phyloP scores from a whole-genome alignment of 1,139 yeast species.

The Sporopachydermia cereana region DNA sequence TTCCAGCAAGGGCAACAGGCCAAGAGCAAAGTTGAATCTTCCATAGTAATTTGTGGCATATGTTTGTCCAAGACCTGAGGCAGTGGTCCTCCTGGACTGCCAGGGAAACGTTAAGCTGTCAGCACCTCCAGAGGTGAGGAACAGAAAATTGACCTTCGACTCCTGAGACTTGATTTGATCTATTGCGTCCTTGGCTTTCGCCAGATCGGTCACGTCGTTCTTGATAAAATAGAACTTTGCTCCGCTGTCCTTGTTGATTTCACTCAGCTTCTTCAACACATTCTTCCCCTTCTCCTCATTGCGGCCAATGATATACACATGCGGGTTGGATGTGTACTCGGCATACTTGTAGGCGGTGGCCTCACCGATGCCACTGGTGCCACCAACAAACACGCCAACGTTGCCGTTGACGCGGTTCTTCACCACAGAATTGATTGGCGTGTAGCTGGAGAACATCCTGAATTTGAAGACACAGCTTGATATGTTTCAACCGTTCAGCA shows the following conservation, averaged over 20 bases:
- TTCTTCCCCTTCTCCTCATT: constrained; percentile 16
- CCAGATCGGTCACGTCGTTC: constrained; percentile 17
- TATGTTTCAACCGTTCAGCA: too few species aligned
- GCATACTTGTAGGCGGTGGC: constrained; percentile 21
- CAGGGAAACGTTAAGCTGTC: neutral
- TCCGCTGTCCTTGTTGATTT: constrained; percentile 14
- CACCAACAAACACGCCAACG: constrained; percentile 24
- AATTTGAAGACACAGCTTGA: neutral
- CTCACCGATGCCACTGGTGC: constrained; percentile 23
- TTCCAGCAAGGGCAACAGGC: constrained; percentile 17
- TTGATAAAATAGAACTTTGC: constrained; percentile 17
- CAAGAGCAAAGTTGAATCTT: constrained; percentile 18
- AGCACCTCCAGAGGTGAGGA: constrained; percentile 18
- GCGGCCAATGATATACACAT: constrained; percentile 22
- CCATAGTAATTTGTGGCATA: constrained; percentile 20
- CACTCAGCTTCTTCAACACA: constrained; percentile 15
- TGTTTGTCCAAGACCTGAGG: constrained; percentile 20
- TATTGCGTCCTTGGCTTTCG: constrained; percentile 17
- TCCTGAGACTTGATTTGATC: constrained; percentile 16
- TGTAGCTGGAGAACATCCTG: constrained; percentile 1
- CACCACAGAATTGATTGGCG: neutral
- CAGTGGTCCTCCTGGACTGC: constrained; percentile 10
- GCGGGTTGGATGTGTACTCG: constrained; percentile 18
- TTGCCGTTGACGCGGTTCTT: neutral
- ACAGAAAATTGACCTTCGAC: constrained; percentile 18